These are phyloP conservation scores for Sugiyamaella smithiae DNA, from an alignment of 805 yeast species.

Conservation along the genomic window DNA sequence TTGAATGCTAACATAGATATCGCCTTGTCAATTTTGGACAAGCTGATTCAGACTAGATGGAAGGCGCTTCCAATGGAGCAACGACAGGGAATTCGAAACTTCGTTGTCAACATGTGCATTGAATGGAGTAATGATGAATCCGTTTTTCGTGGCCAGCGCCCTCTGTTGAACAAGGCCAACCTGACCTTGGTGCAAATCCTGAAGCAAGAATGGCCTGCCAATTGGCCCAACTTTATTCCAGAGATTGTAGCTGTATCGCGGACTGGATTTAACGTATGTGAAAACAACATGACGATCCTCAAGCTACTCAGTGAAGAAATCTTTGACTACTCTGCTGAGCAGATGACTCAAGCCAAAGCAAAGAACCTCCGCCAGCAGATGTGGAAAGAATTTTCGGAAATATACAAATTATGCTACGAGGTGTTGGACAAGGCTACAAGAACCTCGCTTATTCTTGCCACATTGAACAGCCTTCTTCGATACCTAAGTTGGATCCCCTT, in stretches of 20 bases:
- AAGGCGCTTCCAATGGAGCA: slow-evolving; percentile 85
- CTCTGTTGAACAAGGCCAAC: slow-evolving; percentile 89
- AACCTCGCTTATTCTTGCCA: slow-evolving; percentile 77
- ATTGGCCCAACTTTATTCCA: slow-evolving; percentile 97
- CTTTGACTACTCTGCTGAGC: slow-evolving; percentile 92
- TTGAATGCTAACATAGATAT: slow-evolving; percentile 45
- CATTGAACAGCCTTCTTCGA: slow-evolving; percentile 75
- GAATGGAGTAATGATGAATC: slow-evolving; percentile 82
- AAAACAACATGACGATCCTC: slow-evolving; percentile 92
- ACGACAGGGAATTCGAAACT: slow-evolving; percentile 88
- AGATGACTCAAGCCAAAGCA: slow-evolving; percentile 94
- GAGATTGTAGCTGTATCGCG: slow-evolving; percentile 84
- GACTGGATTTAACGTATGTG: slow-evolving; percentile 89
- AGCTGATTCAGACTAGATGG: slow-evolving; percentile 90
- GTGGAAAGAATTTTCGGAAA: slow-evolving; percentile 88
- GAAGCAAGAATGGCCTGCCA: slow-evolving; percentile 98
- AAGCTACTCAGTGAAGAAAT: slow-evolving; percentile 91
- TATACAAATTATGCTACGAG: slow-evolving; percentile 89
- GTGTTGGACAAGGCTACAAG: slow-evolving; percentile 87
- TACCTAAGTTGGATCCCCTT: slow-evolving; percentile 94
- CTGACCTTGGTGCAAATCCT: slow-evolving; percentile 89
- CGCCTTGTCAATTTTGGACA: slow-evolving; percentile 86
- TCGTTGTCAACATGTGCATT: slow-evolving; percentile 90
- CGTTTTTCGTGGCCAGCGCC: slow-evolving; percentile 65
- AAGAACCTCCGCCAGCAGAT: slow-evolving; percentile 75